These are phyloP conservation scores for Moesziomyces sp. DNA, from an alignment of 1,284 basidiomycete genomes.

Conservation along the genomic window DNA sequence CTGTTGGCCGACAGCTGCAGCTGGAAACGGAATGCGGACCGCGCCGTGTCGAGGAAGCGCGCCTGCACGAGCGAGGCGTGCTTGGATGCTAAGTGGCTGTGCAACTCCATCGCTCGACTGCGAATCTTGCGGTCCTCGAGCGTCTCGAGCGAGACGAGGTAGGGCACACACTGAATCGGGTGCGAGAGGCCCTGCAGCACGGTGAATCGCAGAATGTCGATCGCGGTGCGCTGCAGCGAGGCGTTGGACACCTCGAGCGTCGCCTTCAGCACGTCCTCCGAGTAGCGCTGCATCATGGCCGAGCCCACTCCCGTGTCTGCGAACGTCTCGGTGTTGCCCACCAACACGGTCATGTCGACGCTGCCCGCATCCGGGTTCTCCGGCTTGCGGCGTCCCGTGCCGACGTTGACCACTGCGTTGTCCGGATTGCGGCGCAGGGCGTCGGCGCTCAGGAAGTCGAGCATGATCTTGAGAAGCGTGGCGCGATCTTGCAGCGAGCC, in stretches of 20 bases:
- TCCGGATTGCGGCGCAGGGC: slow-evolving; percentile 38
- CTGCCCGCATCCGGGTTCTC: slow-evolving; percentile 73
- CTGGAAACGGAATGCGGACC: slow-evolving; percentile 85
- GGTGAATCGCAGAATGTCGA: slow-evolving; percentile 90
- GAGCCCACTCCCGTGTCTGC: slow-evolving; percentile 97
- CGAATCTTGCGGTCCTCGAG: slow-evolving; percentile 76
- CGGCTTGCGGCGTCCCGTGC: slow-evolving; percentile 32
- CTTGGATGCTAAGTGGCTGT: slow-evolving; percentile 84
- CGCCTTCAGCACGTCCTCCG: slow-evolving; percentile 82
- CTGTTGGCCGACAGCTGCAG: slow-evolving; percentile 7
- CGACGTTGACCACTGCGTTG: slow-evolving; percentile 33
- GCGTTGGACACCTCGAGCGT: slow-evolving; percentile 70
- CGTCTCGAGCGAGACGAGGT: slow-evolving; percentile 92
- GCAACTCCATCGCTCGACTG: slow-evolving; percentile 81
- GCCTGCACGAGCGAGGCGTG: slow-evolving; percentile 89
- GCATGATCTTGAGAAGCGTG: slow-evolving; percentile 84
- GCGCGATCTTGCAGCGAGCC: slow-evolving; percentile 78
- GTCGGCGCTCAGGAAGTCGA: slow-evolving; percentile 72
- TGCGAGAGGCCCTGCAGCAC: slow-evolving; percentile 95
- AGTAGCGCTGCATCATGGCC: slow-evolving; percentile 90
- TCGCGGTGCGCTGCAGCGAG: slow-evolving; percentile 81
- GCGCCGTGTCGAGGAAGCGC: slow-evolving; percentile 82
- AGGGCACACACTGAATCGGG: slow-evolving; percentile 90
- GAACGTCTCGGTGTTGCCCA: slow-evolving; percentile 92
- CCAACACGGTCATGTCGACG: slow-evolving; percentile 79